Base-by-base conservation (phyloP, 2,329 filamentous ascomycete species). In the Ceratocystis cubensis region DNA sequence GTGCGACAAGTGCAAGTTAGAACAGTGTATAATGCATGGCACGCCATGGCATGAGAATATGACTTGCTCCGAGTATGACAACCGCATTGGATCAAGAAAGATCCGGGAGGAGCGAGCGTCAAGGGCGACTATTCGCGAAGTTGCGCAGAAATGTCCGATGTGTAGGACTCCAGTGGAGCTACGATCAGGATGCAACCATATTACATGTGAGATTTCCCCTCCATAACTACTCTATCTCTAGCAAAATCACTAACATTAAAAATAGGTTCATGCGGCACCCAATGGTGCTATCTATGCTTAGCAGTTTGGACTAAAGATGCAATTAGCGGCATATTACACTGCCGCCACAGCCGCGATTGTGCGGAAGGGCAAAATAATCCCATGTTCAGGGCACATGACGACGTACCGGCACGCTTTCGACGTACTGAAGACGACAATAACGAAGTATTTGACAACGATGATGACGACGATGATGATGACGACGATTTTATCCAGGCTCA, bases 251-350 rank as follows among this genome's bases (percentile, higher is more conserved):
- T 41, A 15, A 41, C 37, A 41, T n/a, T 17, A 37, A 28, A 25
- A 28, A 25, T 53, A 74, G 73, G 73, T 56, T 61, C 73, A 5
- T 78, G 76, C 62, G 73, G 75, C 5, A 74, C 76, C 44, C 73
- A 78, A 62, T 78, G 75, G 75, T 77, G 76, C 69, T 78, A 77
- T 69, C 20, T 75, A 8, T 78, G 76, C 68, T 70, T 71, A 7
- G 73, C 69, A 0, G 64, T 70, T 2, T 77, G 73, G 65, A 70
- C 71, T 33, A 69, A 66, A 45, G 71, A 73, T 62, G 50, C 68
- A 3, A 46, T 64, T 3, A 57, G 61, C n/a, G 62, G 62, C 17
- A 59, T 64, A 25, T 37, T 45, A 30, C 61, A 64, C 28, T 64
- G 61, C 46, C 50, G 41, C 17, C 66, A 67, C 37, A 22, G 28